Evolutionary conservation across 2,329 filamentous ascomycete genomes (phyloP).

Genomic region (Annulohypoxylon truncatum): DNA sequence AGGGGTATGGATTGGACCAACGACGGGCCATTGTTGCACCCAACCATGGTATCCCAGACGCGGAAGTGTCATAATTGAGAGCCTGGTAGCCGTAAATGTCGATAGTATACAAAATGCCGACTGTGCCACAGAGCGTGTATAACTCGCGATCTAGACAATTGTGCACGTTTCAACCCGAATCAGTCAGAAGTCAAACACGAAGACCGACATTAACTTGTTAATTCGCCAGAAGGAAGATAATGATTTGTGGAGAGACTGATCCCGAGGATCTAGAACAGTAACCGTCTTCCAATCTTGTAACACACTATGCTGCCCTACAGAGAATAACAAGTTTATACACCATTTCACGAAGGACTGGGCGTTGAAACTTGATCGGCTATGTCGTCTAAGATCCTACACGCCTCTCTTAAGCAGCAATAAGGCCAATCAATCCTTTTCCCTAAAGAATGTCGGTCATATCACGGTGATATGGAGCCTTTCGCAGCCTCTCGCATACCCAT

Average conservation of each 20-base stretch:
- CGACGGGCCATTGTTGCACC: constrained; percentile 9
- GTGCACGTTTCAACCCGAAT: constrained; percentile 24
- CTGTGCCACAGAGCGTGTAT: constrained; percentile 11
- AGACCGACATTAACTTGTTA: constrained; percentile 3
- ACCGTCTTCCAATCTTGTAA: background rate
- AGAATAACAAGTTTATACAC: constrained; percentile 16
- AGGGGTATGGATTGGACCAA: background rate
- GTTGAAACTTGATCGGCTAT: constrained; percentile 9
- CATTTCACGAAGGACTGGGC: constrained; percentile 1
- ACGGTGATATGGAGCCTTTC: background rate
- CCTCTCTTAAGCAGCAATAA: background rate
- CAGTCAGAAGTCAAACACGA: background rate
- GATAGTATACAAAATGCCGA: constrained; percentile 29
- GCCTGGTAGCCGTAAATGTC: background rate
- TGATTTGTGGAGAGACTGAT: constrained; percentile 17
- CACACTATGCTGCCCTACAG: constrained; percentile 9
- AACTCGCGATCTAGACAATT: constrained; percentile 23
- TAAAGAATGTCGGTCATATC: background rate
- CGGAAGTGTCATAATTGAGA: constrained; percentile 10
- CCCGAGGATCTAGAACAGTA: constrained; percentile 17
- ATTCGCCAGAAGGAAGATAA: constrained; percentile 7
- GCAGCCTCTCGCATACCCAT: background rate
- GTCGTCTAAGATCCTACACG: background rate
- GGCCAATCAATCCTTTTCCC: background rate
- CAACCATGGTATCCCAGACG: constrained; percentile 8